These are phyloP conservation scores for Hydnomerulius pinastri DNA, from an alignment of 768 basidiomycete species.

Conservation along the genomic window DNA sequence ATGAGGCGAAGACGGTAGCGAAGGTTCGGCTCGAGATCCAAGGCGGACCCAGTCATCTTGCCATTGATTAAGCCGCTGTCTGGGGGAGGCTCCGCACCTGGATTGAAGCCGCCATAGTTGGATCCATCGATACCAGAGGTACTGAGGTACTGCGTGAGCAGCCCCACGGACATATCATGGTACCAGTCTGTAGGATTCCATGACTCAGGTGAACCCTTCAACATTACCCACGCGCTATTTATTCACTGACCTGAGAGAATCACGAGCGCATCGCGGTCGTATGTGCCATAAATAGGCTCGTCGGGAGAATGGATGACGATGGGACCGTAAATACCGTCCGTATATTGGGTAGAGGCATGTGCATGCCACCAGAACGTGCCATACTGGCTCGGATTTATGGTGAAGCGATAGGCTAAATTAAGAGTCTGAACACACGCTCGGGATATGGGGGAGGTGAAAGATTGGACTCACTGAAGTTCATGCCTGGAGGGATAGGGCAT, in stretches of 20 bases:
- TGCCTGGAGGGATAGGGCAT: constrained; percentile 55
- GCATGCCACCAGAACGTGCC: constrained; percentile 56
- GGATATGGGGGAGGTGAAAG: neutral
- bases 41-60: constrained; percentile 21
- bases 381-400: constrained; percentile 40
- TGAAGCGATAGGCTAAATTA: constrained; percentile 37
- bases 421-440: neutral
- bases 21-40: constrained; percentile 36
- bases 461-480: constrained; percentile 35
- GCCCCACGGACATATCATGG: constrained; percentile 29
- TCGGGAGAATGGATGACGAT: constrained; percentile 46
- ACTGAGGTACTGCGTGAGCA: constrained; percentile 34
- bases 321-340: constrained; percentile 52
- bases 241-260: constrained; percentile 33
- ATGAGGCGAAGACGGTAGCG: constrained; percentile 50
- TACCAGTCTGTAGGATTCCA: constrained; percentile 32
- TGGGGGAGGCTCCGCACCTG: constrained; percentile 39
- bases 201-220: neutral
- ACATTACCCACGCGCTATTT: neutral
- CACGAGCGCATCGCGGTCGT: constrained; percentile 43
- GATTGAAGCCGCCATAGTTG: constrained; percentile 31
- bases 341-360: constrained; percentile 40
- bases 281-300: constrained; percentile 32
- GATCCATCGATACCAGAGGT: constrained; percentile 25
- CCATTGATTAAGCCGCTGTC: constrained; percentile 40